Percentiles rank a stretch among this genome's conserved stretches.
Evolutionary conservation across 495 filamentous ascomycete species (phyloP).

Genomic region (Chaetomium cochliodes): DNA sequence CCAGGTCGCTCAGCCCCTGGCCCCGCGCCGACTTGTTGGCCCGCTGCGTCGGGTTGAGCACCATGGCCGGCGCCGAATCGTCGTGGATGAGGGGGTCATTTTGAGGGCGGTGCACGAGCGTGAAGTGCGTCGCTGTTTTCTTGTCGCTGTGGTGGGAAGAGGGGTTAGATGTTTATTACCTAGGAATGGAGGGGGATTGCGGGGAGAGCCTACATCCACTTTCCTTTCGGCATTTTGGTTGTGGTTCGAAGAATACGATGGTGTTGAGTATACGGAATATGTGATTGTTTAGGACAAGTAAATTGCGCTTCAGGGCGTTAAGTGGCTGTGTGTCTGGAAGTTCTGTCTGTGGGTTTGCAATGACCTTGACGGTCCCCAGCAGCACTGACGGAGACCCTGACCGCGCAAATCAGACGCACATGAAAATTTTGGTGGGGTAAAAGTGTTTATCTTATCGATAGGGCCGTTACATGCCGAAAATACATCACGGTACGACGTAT

Average conservation of each 20-base stretch:
- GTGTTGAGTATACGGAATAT: not conserved
- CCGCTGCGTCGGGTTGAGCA: slow-evolving; percentile 60
- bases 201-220: slow-evolving; percentile 76
- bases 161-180: slow-evolving; percentile 1
- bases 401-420: slow-evolving; percentile 11
- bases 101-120: slow-evolving; percentile 92
- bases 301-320: not conserved
- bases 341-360: too few relatives aligned
- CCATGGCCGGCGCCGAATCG: slow-evolving; percentile 72
- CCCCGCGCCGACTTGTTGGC: slow-evolving; percentile 38
- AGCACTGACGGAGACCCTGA: not conserved
- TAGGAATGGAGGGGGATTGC: not conserved
- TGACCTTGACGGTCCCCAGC: too few relatives aligned
- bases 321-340: not conserved
- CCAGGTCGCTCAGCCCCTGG: slow-evolving; percentile 68
- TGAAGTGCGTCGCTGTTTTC: slow-evolving; percentile 87
- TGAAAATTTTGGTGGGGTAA: slow-evolving; percentile 49
- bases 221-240: slow-evolving; percentile 71
- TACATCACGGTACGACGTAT: not conserved
- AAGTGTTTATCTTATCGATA: slow-evolving; percentile 37
- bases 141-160: slow-evolving; percentile 61
- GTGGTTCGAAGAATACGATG: not conserved
- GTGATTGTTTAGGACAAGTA: not conserved
- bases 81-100: slow-evolving; percentile 96
- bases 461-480: not conserved